Conservation (phyloP, 768 basidiomycete species). For the Clathrus columnatus region DNA sequence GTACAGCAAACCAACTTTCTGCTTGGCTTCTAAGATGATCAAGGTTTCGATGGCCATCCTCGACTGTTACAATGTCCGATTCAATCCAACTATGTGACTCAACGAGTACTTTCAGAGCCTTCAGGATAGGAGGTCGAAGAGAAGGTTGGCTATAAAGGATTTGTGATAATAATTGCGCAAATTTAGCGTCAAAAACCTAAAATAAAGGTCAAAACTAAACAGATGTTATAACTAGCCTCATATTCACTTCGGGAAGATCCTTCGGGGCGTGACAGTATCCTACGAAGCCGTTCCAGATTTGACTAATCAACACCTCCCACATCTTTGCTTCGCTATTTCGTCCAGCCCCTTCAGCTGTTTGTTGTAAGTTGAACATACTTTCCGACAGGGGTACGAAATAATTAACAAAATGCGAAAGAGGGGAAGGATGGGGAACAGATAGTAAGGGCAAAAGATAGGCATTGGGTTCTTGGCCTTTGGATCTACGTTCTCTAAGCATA, state of each 20-base stretch:
- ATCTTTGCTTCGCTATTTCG: conserved; percentile 84
- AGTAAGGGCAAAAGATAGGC: conserved; percentile 90
- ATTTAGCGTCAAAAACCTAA: conserved; percentile 65
- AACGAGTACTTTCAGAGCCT: conserved; percentile 71
- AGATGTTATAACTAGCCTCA: neutral
- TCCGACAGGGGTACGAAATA: conserved; percentile 95
- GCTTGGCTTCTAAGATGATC: conserved; percentile 65
- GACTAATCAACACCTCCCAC: conserved; percentile 88
- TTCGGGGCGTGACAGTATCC: conserved; percentile 80
- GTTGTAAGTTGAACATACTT: conserved; percentile 81
- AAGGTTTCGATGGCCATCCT: conserved; percentile 57
- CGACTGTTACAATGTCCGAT: conserved; percentile 18
- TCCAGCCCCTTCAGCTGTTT: conserved; percentile 64
- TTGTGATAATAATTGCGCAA: conserved; percentile 87
- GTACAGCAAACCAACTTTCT: conserved; percentile 89
- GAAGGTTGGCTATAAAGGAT: conserved; percentile 85
- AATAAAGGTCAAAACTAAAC: neutral
- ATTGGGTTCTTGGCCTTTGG: conserved; percentile 71
- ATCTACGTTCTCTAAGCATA: conserved; percentile 36
- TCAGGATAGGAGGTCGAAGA: conserved; percentile 74
- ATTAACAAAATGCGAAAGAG: conserved; percentile 73
- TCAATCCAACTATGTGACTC: conserved; percentile 63
- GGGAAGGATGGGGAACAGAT: conserved; percentile 69
- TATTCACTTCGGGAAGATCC: conserved; percentile 62
- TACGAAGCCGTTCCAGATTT: conserved; percentile 86